These are phyloP conservation scores for Backusella australiensis DNA, from an alignment of 192 early-diverging fungal genomes.

Conservation along the genomic window DNA sequence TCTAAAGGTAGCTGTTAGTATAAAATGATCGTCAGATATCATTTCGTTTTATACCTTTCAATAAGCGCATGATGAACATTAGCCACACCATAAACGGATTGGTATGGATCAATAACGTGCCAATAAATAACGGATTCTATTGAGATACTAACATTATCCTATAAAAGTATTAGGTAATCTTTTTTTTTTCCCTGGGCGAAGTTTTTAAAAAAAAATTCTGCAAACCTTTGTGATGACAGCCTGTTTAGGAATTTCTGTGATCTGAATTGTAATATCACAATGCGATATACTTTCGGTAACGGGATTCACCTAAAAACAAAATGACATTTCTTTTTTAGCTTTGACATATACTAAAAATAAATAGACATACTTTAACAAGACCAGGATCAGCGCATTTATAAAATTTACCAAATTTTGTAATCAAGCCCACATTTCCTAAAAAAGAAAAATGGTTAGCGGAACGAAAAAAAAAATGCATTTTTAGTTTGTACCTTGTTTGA, in stretches of 20 bases:
- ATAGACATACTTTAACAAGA: constrained; percentile 28
- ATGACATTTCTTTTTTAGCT: neutral
- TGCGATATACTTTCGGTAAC: constrained; percentile 37
- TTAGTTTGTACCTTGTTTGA: constrained; percentile 23
- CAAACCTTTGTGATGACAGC: constrained; percentile 73
- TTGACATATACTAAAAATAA: neutral
- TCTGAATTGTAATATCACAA: constrained; percentile 65
- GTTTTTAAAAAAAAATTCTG: neutral
- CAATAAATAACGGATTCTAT: constrained; percentile 91
- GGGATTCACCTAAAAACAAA: constrained; percentile 37
- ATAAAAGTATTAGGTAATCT: neutral
- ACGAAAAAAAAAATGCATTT: neutral
- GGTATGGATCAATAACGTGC: constrained; percentile 78
- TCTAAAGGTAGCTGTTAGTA: constrained; percentile 16
- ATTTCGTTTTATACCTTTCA: constrained; percentile 55
- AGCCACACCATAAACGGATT: constrained; percentile 74
- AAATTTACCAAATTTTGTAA: constrained; percentile 62
- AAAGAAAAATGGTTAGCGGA: neutral
- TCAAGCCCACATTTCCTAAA: constrained; percentile 63
- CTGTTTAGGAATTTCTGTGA: constrained; percentile 64
- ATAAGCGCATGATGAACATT: constrained; percentile 73
- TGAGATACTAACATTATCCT: constrained; percentile 80
- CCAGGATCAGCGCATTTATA: constrained; percentile 55
- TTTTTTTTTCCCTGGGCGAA: neutral
- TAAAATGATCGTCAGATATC: neutral